These are phyloP conservation scores for Spatholobus suberectus DNA, from an alignment of 306 rosid species.

Conservation along the genomic window DNA sequence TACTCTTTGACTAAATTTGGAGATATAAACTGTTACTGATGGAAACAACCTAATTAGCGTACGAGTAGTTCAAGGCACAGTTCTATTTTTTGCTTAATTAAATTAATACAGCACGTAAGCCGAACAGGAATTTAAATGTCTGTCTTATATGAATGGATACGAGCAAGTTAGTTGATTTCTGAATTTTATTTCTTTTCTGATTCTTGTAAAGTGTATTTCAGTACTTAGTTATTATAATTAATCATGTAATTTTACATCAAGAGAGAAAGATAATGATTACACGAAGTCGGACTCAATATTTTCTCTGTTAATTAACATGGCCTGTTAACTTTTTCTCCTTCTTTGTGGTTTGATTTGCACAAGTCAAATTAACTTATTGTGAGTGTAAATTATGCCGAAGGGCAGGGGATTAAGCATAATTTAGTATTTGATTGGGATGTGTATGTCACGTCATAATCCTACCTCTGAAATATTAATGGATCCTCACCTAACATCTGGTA, in stretches of 20 bases:
- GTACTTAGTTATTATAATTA: not conserved
- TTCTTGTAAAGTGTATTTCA: not conserved
- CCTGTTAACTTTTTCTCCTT: too few relatives aligned
- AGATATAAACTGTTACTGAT: not conserved
- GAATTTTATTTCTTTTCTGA: not conserved
- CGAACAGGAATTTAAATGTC: not conserved
- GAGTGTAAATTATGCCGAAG: too few relatives aligned
- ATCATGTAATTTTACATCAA: not conserved
- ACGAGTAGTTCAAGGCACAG: too few relatives aligned
- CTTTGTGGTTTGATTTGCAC: not conserved
- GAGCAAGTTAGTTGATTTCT: not conserved
- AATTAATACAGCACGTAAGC: too few relatives aligned
- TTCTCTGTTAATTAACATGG: not conserved
- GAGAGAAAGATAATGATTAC: not conserved
- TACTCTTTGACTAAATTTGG: not conserved
- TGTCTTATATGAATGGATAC: not conserved
- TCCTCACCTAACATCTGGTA: constrained; percentile 1
- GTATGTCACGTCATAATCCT: not conserved
- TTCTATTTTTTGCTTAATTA: too few relatives aligned
- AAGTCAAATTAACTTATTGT: not conserved
- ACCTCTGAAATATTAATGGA: not conserved
- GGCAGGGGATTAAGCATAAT: too few relatives aligned
- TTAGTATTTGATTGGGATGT: not conserved
- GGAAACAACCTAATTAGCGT: not conserved
- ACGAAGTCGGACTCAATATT: not conserved